These are phyloP conservation scores for Abrus precatorius DNA, from an alignment of 306 rosid genomes.

Conservation along the genomic window DNA sequence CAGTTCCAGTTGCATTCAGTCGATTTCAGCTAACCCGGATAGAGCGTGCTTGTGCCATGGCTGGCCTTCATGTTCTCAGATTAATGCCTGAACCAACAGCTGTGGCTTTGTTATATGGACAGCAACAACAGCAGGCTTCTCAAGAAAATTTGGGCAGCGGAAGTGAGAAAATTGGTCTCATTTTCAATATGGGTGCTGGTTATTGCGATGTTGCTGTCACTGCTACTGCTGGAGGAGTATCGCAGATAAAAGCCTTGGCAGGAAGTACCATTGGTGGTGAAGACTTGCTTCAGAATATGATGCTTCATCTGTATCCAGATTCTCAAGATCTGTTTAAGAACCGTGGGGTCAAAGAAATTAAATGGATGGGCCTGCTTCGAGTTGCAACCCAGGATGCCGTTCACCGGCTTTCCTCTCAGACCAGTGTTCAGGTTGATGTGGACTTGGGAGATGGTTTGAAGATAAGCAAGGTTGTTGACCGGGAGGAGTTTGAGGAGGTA, in stretches of 20 bases:
- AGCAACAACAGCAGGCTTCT: constrained; percentile 69
- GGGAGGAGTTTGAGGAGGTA: constrained; percentile 78
- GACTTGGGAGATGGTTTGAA: constrained; percentile 72
- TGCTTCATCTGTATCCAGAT: constrained; percentile 72
- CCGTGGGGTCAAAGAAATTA: constrained; percentile 65
- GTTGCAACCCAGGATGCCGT: constrained; percentile 83
- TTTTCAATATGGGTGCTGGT: constrained; percentile 95
- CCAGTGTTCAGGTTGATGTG: constrained; percentile 62
- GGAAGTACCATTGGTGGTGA: constrained; percentile 93
- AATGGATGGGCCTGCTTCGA: constrained; percentile 70
- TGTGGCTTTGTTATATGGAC: constrained; percentile 83
- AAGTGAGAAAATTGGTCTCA: constrained; percentile 77
- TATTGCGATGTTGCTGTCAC: constrained; percentile 85
- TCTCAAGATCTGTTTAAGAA: constrained; percentile 58
- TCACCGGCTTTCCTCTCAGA: constrained; percentile 72
- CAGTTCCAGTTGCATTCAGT: constrained; percentile 85
- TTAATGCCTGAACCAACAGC: constrained; percentile 97
- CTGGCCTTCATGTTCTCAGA: constrained; percentile 81
- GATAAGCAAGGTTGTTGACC: constrained; percentile 61
- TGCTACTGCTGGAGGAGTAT: constrained; percentile 82
- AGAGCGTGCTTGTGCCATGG: constrained; percentile 90
- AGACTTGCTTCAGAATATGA: constrained; percentile 90
- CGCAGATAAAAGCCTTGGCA: constrained; percentile 84
- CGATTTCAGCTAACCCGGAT: constrained; percentile 84
- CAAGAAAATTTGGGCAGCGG: constrained; percentile 67